phyloP scores from a whole-genome alignment of 306 rosid species.

The Lathyrus aphaca region DNA sequence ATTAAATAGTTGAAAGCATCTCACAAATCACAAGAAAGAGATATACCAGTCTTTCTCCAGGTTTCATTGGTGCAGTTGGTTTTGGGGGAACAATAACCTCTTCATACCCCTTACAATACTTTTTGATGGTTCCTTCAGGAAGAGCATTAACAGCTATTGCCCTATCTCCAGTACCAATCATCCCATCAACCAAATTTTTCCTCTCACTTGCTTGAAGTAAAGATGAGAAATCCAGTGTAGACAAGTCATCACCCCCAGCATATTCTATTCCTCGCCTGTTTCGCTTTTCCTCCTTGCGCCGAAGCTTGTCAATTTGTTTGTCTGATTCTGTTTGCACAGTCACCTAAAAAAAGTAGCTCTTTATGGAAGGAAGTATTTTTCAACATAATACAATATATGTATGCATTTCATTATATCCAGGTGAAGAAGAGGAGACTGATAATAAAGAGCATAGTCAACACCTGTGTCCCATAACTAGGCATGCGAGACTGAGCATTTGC shows the following conservation, averaged over 20 bases:
- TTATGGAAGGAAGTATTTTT: conserved; percentile 17
- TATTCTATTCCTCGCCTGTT: conserved; percentile 75
- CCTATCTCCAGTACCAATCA: conserved; percentile 73
- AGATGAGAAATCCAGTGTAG: conserved; percentile 70
- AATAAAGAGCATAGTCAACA: conserved; percentile 37
- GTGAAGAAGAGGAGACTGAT: conserved; percentile 31
- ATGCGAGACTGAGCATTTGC: conserved; percentile 80
- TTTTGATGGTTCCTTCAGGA: conserved; percentile 94
- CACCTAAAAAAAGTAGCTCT: conserved; percentile 55
- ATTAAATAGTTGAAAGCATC: conserved; percentile 35
- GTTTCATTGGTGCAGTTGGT: conserved; percentile 90
- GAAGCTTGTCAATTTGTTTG: conserved; percentile 89
- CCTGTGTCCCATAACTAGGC: conserved; percentile 99
- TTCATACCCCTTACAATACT: conserved; percentile 80
- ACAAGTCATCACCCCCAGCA: conserved; percentile 68
- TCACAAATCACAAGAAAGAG: conserved; percentile 38
- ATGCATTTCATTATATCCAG: conserved; percentile 15
- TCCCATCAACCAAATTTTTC: conserved; percentile 69
- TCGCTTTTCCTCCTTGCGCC: conserved; percentile 95
- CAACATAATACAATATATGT: conserved; percentile 19
- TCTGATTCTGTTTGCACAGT: conserved; percentile 92
- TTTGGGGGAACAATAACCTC: conserved; percentile 87
- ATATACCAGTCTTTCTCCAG: conserved; percentile 93
- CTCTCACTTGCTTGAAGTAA: conserved; percentile 87
- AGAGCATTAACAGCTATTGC: conserved; percentile 73